A percentile compares a stretch with the other conserved stretches of the same genome.
These are phyloP conservation scores for Solanum piurae DNA, from an alignment of 257 asterid species.

Conservation along the genomic window DNA sequence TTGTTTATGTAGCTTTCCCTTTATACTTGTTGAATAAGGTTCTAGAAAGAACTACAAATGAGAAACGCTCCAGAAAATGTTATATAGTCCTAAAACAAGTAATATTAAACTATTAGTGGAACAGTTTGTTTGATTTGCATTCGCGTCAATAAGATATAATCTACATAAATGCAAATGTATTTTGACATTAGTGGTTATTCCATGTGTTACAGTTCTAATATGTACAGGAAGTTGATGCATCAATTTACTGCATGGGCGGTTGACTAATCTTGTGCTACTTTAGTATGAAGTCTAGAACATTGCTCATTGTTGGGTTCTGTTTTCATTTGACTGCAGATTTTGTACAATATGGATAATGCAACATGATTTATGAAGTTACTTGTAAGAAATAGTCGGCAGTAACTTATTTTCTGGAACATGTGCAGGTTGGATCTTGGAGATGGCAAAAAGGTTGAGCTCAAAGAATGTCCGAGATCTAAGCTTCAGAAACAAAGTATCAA, in stretches of 20 bases:
- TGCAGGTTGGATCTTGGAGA: slow-evolving; percentile 97
- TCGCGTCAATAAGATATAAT: neutral
- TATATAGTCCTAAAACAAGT: neutral
- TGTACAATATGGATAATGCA: neutral
- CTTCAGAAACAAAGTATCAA: slow-evolving; percentile 82
- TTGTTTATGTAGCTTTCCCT: neutral
- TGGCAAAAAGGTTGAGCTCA: slow-evolving; percentile 75
- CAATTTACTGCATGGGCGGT: neutral
- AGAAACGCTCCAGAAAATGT: neutral
- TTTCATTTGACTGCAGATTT: neutral
- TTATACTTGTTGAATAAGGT: neutral
- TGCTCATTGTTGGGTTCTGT: neutral
- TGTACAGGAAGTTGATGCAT: neutral
- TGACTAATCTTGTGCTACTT: neutral
- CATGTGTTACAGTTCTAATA: neutral
- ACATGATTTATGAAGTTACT: neutral
- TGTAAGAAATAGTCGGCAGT: neutral
- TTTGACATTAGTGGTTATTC: neutral
- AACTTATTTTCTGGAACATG: neutral
- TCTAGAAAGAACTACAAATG: neutral
- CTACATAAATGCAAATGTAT: neutral
- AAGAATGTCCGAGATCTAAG: slow-evolving; percentile 72
- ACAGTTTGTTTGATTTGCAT: neutral
- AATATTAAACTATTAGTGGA: neutral
- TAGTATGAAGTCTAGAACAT: neutral